These are phyloP conservation scores for Alternaria alternata DNA, from an alignment of 2,329 filamentous ascomycete genomes.

Conservation along the genomic window DNA sequence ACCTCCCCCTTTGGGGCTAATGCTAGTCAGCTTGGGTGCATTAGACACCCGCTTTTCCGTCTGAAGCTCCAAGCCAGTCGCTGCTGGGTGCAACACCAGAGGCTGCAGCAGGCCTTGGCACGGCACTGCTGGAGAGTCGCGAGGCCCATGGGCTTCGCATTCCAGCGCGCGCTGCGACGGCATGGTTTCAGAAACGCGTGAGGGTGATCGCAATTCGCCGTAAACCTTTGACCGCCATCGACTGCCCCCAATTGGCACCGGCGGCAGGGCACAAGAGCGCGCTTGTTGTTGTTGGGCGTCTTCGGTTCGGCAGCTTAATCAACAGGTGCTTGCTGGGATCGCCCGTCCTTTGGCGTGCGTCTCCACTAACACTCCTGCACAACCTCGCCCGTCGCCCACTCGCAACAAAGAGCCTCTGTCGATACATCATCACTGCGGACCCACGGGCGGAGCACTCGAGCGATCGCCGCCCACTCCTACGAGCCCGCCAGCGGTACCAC, in stretches of 20 bases:
- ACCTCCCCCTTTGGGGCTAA: constrained; percentile 21
- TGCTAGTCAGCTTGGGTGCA: constrained; percentile 20
- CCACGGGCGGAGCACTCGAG: constrained; percentile 24
- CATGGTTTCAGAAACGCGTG: not conserved
- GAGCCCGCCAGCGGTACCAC: constrained; percentile 15
- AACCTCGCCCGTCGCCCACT: constrained; percentile 11
- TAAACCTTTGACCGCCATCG: not conserved
- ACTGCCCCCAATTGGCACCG: not conserved
- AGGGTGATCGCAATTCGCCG: not conserved
- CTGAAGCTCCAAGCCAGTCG: constrained; percentile 22
- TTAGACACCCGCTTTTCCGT: constrained; percentile 26
- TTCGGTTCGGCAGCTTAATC: constrained; percentile 13
- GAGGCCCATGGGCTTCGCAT: not conserved
- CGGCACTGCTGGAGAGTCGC: constrained; percentile 6
- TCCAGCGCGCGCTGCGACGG: constrained; percentile 2
- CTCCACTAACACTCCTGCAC: constrained; percentile 33
- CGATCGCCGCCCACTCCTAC: constrained; percentile 21
- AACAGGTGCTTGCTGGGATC: constrained; percentile 18
- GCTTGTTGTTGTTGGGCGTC: constrained; percentile 13
- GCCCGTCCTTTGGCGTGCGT: constrained; percentile 18
- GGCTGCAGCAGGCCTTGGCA: constrained; percentile 4
- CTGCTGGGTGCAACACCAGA: constrained; percentile 17
- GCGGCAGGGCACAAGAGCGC: constrained; percentile 1
- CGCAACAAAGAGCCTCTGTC: constrained; percentile 5
- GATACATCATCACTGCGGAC: constrained; percentile 32